Evolutionary conservation across 2,329 filamentous ascomycete genomes (phyloP), one percentile per base, ranked within the genome.

Genomic region (Aspergillus sp.): DNA sequence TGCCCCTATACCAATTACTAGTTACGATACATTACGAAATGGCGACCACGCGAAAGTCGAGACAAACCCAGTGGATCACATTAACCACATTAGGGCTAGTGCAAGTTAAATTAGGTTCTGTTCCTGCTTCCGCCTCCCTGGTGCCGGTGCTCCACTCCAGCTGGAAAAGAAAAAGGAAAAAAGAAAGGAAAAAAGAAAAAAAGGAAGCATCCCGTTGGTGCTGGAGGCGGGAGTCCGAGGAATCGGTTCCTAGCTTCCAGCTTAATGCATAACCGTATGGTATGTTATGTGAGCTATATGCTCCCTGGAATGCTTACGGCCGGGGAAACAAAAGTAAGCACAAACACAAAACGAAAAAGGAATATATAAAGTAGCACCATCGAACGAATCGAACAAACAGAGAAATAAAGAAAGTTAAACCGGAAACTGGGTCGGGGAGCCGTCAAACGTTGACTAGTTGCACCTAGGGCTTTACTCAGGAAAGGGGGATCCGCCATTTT

Each of bases 201-300:
- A 12, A 36, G 34, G 26, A 19, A 12, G 34, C n/a, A 36, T 36
- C 26, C 19, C 19, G 19, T 19, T 19, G 19, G 19, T 19, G 19
- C 19, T 19, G 19, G 19, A 19, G 19, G 19, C 19, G 19, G 39
- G 45, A 53, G 56, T 51, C 60, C 60, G 58, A 59, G 52, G 56
- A 58, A 51, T 57, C 54, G 61, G 61, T 62, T 61, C 57, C 53
- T 60, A 56, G 54, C 51, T 57, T 53, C 51, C 44, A 49, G 43
- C 41, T 47, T 49, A 45, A 35, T 44, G 51, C 52, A 52, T 47
- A 49, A 30, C 38, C n/a, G 36, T 26, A 39, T 19, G 26, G 27
- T 27, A 8, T 26, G 12, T 26, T 8, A 26, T 9, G 36, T 39
- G 19, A 26, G 9, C 5, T 4, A 19, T 39, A 9, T 26, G 34